Conservation (phyloP, 768 basidiomycete genomes). For the Tricholoma bakamatsutake region DNA sequence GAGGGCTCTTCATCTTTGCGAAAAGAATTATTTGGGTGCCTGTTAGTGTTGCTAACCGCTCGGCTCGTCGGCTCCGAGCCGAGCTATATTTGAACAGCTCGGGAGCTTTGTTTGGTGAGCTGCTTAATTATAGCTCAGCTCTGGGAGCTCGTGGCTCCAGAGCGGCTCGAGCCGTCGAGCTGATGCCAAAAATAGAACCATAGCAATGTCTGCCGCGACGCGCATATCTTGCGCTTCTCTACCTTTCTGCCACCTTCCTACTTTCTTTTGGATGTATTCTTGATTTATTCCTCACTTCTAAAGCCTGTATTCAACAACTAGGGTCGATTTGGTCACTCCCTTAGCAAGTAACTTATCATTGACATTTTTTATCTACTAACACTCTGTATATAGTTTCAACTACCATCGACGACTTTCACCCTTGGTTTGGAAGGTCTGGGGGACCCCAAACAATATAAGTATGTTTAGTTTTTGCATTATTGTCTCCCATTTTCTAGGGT, state of each 20-base stretch:
- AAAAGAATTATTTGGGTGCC: too few species aligned
- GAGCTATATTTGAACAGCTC: constrained; percentile 2
- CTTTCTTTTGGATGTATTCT: too few species aligned
- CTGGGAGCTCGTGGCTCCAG: not conserved
- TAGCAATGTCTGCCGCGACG: not conserved
- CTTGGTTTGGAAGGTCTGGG: too few species aligned
- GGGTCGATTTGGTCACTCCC: not conserved
- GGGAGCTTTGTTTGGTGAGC: not conserved
- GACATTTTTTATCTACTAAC: not conserved
- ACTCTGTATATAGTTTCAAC: not conserved
- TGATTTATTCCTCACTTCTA: not conserved
- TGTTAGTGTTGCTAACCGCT: not conserved
- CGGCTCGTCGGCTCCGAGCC: not conserved
- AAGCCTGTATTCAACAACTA: not conserved
- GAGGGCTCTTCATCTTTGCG: too few species aligned
- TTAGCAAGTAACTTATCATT: not conserved
- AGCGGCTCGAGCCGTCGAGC: not conserved
- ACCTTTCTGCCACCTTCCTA: not conserved
- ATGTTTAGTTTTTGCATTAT: too few species aligned
- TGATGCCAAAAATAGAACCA: not conserved
- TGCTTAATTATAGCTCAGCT: not conserved
- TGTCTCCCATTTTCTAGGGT: too few species aligned
- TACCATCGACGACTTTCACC: not conserved
- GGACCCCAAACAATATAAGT: too few species aligned
- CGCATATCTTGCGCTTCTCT: not conserved